Conservation (phyloP, 257 asterid species). For the Schizonepeta tenuifolia region DNA sequence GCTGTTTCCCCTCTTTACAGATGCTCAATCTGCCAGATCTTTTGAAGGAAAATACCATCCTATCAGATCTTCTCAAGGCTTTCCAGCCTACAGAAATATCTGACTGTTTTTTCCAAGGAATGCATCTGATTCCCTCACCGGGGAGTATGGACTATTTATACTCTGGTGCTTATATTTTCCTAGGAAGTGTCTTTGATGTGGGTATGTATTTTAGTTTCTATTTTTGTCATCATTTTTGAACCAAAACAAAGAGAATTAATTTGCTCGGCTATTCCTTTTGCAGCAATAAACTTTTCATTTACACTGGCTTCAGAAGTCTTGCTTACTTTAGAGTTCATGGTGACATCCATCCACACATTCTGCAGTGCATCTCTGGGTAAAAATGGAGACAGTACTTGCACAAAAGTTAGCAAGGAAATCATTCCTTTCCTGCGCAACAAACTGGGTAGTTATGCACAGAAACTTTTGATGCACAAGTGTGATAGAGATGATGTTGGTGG, state of each 20-base stretch:
- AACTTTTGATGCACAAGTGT: slow-evolving; percentile 69
- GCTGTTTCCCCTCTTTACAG: slow-evolving; percentile 45
- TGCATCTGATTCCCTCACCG: slow-evolving; percentile 58
- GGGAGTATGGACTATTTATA: slow-evolving; percentile 69
- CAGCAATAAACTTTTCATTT: slow-evolving; percentile 72
- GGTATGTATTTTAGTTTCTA: slow-evolving; percentile 53
- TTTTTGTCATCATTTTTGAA: slow-evolving; percentile 19
- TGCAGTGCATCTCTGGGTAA: slow-evolving; percentile 42
- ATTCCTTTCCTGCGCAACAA: slow-evolving; percentile 60
- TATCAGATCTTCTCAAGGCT: slow-evolving; percentile 66
- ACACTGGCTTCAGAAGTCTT: slow-evolving; percentile 74
- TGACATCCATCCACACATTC: slow-evolving; percentile 61
- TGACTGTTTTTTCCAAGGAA: slow-evolving; percentile 56
- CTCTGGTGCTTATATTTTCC: slow-evolving; percentile 63
- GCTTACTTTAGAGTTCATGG: slow-evolving; percentile 58
- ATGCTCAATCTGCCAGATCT: slow-evolving; percentile 62
- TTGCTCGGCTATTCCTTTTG: slow-evolving; percentile 40
- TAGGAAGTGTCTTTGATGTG: slow-evolving; percentile 59
- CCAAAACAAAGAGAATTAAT: neutral
- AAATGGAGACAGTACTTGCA: slow-evolving; percentile 45
- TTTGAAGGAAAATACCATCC: slow-evolving; percentile 56
- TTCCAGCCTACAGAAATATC: slow-evolving; percentile 65
- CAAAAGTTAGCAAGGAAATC: slow-evolving; percentile 52
- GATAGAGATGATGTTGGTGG: slow-evolving; percentile 53
- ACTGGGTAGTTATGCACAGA: slow-evolving; percentile 64